A percentile compares a stretch with the other conserved stretches of the same genome.
Conservation (phyloP, 2,329 filamentous ascomycete genomes). For the Coniochaeta sp. region DNA sequence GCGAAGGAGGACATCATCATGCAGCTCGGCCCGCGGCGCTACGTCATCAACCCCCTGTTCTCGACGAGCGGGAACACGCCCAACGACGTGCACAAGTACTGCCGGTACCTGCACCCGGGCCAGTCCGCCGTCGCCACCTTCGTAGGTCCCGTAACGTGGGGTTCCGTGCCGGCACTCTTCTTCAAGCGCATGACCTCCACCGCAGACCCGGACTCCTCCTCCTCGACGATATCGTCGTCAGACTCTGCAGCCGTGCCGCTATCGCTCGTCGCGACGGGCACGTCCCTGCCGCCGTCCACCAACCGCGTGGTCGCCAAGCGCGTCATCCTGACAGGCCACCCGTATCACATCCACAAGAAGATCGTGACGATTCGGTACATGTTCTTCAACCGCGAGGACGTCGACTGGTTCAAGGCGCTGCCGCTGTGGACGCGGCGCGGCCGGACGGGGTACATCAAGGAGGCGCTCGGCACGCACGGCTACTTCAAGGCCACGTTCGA, state of each 20-base stretch:
- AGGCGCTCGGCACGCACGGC: slow-evolving; percentile 91
- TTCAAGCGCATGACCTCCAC: slow-evolving; percentile 56
- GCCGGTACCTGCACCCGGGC: slow-evolving; percentile 84
- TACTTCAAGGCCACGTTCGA: slow-evolving; percentile 99
- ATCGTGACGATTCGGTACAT: slow-evolving; percentile 97
- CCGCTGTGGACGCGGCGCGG: slow-evolving; percentile 91
- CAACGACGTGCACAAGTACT: slow-evolving; percentile 97
- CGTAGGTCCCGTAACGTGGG: slow-evolving; percentile 87
- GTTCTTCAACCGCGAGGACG: slow-evolving; percentile 97
- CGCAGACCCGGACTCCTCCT: slow-evolving; percentile 14
- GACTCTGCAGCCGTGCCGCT: slow-evolving; percentile 39
- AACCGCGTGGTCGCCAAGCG: slow-evolving; percentile 86
- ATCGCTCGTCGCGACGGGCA: slow-evolving; percentile 78
- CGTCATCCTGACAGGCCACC: slow-evolving; percentile 88
- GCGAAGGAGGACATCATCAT: slow-evolving; percentile 88
- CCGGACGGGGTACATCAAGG: slow-evolving; percentile 85
- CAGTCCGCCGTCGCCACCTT: slow-evolving; percentile 85
- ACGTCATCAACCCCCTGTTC: slow-evolving; percentile 85
- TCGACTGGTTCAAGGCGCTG: slow-evolving; percentile 95
- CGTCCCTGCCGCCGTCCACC: slow-evolving; percentile 69
- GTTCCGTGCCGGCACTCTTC: slow-evolving; percentile 81
- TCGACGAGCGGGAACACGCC: slow-evolving; percentile 84
- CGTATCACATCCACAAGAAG: slow-evolving; percentile 98
- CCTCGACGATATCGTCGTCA: no score
- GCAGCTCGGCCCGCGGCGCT: slow-evolving; percentile 81